These are phyloP conservation scores for Coemansia aciculifera DNA, from an alignment of 192 early-diverging fungal species.

Conservation along the genomic window DNA sequence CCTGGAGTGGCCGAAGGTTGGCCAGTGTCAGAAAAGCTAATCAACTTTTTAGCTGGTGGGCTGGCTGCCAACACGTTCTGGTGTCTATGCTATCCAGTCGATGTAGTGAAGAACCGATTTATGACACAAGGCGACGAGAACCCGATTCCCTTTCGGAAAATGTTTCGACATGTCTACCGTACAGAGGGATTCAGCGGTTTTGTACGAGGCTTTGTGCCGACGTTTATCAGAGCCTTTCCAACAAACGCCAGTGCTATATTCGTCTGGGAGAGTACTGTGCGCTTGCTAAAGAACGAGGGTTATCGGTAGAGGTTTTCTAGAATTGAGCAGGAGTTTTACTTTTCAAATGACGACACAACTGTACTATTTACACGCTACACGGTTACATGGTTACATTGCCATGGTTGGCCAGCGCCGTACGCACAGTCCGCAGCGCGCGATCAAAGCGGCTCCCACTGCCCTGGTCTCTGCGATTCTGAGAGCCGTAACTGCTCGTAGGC, in stretches of 20 bases:
- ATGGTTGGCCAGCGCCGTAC: neutral
- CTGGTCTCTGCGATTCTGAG: neutral
- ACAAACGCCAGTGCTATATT: conserved; percentile 95
- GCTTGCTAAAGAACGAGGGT: conserved; percentile 40
- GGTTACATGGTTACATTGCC: conserved; percentile 8
- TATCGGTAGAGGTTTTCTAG: conserved; percentile 12
- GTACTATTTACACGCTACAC: neutral
- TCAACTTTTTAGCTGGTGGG: conserved; percentile 78
- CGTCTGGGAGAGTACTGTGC: conserved; percentile 77
- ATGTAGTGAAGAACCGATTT: conserved; percentile 90
- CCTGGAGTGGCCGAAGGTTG: conserved; percentile 8
- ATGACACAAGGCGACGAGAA: conserved; percentile 87
- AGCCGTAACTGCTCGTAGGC: neutral
- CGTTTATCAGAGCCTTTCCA: conserved; percentile 89
- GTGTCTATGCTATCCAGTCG: conserved; percentile 76
- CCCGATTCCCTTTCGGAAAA: conserved; percentile 51
- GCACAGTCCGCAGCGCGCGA: neutral
- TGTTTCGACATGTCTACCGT: conserved; percentile 47
- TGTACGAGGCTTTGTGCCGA: conserved; percentile 87
- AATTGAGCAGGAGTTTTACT: neutral
- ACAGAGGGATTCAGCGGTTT: conserved; percentile 80
- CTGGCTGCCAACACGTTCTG: conserved; percentile 90
- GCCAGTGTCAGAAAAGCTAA: conserved; percentile 58
- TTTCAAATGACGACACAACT: neutral
- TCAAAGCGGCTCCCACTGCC: neutral